Evolutionary conservation across 2,329 filamentous ascomycete species (phyloP).

Genomic region (Fusarium incarnatum): DNA sequence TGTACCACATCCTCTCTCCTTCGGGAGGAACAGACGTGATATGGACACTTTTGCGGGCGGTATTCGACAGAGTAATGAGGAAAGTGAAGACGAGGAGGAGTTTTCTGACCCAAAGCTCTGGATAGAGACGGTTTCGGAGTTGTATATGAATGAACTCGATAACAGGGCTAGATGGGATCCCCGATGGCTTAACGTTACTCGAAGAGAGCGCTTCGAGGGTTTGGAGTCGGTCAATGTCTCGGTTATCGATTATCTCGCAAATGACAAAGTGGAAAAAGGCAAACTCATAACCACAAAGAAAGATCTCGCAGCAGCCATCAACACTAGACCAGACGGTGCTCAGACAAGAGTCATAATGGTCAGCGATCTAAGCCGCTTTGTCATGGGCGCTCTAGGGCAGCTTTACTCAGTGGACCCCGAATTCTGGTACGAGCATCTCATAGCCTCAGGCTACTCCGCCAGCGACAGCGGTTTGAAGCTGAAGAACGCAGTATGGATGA

Average conservation of each 20-base stretch:
- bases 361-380: constrained; percentile 47
- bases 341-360: constrained; percentile 44
- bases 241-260: constrained; percentile 7
- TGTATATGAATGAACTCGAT: constrained; percentile 48
- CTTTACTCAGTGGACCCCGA: constrained; percentile 46
- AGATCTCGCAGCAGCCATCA: constrained; percentile 9
- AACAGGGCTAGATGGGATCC: constrained; percentile 23
- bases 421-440: constrained; percentile 49
- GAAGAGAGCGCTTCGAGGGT: constrained; percentile 21
- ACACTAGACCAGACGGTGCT: constrained; percentile 7
- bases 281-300: constrained; percentile 13
- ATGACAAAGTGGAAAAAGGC: neutral
- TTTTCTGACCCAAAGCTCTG: constrained; percentile 45
- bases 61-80: neutral
- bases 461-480: constrained; percentile 47
- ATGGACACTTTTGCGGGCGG: constrained; percentile 21
- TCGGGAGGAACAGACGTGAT: constrained; percentile 30
- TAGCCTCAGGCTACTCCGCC: constrained; percentile 45
- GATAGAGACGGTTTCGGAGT: constrained; percentile 47
- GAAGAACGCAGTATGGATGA: constrained; percentile 48
- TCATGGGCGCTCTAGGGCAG: constrained; percentile 47
- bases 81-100: constrained; percentile 29
- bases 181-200: constrained; percentile 16
- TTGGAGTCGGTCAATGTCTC: constrained; percentile 14
- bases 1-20: constrained; percentile 16